Conservation (phyloP, 2,329 filamentous ascomycete genomes). For the Fusarium scirpi region DNA sequence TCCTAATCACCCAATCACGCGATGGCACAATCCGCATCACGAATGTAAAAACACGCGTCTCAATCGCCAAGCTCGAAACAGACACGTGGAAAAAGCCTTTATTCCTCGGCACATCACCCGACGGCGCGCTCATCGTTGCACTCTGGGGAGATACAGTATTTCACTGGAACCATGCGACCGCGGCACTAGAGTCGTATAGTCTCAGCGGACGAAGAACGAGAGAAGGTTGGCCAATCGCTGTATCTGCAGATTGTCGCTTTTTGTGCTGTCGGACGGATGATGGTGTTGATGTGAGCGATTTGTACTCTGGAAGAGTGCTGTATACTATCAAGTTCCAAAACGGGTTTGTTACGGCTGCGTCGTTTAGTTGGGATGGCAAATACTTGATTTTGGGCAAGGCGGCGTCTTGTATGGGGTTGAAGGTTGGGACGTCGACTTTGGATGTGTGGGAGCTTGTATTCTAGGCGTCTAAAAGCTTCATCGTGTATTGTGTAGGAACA, state of each 20-base stretch:
- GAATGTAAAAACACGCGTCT: constrained; percentile 26
- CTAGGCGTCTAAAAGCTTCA: constrained; percentile 30
- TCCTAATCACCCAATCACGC: constrained; percentile 44
- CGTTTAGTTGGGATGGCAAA: constrained; percentile 49
- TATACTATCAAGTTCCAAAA: constrained; percentile 49
- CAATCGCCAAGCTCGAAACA: constrained; percentile 48
- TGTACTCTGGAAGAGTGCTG: constrained; percentile 50
- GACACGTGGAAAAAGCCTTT: constrained; percentile 47
- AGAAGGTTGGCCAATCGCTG: constrained; percentile 53
- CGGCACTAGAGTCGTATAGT: constrained; percentile 49
- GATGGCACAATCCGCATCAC: constrained; percentile 49
- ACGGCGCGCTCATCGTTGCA: constrained; percentile 49
- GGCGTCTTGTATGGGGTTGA: constrained; percentile 39
- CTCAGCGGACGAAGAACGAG: constrained; percentile 47
- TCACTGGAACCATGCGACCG: constrained; percentile 50
- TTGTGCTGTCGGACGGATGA: constrained; percentile 52
- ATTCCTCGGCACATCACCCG: constrained; percentile 46
- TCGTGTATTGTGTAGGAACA: neutral
- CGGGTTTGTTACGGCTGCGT: constrained; percentile 50
- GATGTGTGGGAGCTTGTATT: constrained; percentile 49
- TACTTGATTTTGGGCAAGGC: constrained; percentile 50
- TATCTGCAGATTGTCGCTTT: constrained; percentile 53
- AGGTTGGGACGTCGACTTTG: constrained; percentile 43
- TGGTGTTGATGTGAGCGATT: constrained; percentile 52
- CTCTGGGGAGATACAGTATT: constrained; percentile 53